Evolutionary conservation across 192 early-diverging fungal species (phyloP).

Genomic region (Tieghemiomyces parasiticus): DNA sequence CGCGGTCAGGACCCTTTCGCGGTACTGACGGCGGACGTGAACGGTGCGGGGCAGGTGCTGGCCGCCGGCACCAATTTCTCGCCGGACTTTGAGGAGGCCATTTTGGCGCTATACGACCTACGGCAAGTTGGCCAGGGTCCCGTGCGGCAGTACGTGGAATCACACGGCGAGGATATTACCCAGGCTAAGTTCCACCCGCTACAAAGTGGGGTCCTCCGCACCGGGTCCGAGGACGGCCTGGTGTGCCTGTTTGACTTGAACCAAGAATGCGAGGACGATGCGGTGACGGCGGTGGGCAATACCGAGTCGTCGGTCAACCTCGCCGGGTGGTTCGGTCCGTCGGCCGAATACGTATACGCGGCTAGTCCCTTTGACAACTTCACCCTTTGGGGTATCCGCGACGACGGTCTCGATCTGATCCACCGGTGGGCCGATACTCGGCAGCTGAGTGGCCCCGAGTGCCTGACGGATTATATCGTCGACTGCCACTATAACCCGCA

Average conservation of each 20-base stretch:
- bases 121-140: background rate
- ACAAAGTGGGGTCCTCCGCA: conserved; percentile 34
- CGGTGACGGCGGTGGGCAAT: conserved; percentile 66
- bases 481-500: conserved; percentile 61
- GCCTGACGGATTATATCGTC: conserved; percentile 64
- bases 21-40: conserved; percentile 24
- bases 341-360: conserved; percentile 74
- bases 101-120: conserved; percentile 31
- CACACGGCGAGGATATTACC: conserved; percentile 64
- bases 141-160: conserved; percentile 33
- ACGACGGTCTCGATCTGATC: conserved; percentile 29
- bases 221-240: conserved; percentile 58
- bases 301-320: conserved; percentile 65
- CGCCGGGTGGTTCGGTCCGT: conserved; percentile 84
- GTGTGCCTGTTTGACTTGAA: conserved; percentile 59
- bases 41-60: conserved; percentile 27
- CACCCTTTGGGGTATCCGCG: conserved; percentile 44
- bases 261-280: conserved; percentile 79
- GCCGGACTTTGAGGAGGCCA: conserved; percentile 19
- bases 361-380: conserved; percentile 87
- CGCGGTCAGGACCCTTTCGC: conserved; percentile 6
- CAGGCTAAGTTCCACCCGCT: conserved; percentile 52
- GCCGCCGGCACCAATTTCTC: conserved; percentile 36
- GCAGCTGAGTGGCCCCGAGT: conserved; percentile 21
- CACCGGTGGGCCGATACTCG: conserved; percentile 79